Percentiles rank a stretch among this genome's conserved stretches.
These are phyloP conservation scores for Candida tropicalis DNA, from an alignment of 1,139 yeast genomes.

Conservation along the genomic window DNA sequence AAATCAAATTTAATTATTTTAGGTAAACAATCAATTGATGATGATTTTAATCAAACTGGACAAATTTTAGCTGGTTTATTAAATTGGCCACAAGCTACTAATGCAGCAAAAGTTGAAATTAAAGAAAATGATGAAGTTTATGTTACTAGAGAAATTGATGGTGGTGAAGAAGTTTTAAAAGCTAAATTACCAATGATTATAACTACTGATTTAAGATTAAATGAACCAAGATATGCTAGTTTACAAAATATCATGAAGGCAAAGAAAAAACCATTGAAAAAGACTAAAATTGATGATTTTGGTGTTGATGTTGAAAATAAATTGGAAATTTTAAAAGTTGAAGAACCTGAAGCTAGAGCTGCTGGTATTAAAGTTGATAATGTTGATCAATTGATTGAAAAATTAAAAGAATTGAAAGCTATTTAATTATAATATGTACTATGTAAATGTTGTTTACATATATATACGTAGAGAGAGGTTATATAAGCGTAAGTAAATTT, in stretches of 20 bases:
- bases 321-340: constrained; percentile 69
- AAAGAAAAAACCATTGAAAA: constrained; percentile 89
- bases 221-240: constrained; percentile 92
- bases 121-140: constrained; percentile 56
- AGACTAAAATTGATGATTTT: constrained; percentile 68
- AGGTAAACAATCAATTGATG: constrained; percentile 97
- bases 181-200: constrained; percentile 83
- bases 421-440: too few species aligned
- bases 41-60: constrained; percentile 95
- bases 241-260: constrained; percentile 98
- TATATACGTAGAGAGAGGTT: too few species aligned
- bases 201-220: constrained; percentile 90
- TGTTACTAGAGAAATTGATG: constrained; percentile 92
- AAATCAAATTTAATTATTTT: constrained; percentile 77
- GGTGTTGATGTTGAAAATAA: constrained; percentile 67
- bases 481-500: too few species aligned
- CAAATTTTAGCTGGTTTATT: constrained; percentile 94
- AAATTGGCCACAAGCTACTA: constrained; percentile 98
- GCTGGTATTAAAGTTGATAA: constrained; percentile 79
- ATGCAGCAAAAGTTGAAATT: constrained; percentile 84
- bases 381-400: constrained; percentile 80
- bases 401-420: constrained; percentile 73
- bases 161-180: constrained; percentile 83
- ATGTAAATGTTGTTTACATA: too few species aligned
- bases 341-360: constrained; percentile 81